Percentiles rank a stretch among this genome's conserved stretches.
Conservation (phyloP, 441 rosid genomes). For the Adansonia grandidieri region DNA sequence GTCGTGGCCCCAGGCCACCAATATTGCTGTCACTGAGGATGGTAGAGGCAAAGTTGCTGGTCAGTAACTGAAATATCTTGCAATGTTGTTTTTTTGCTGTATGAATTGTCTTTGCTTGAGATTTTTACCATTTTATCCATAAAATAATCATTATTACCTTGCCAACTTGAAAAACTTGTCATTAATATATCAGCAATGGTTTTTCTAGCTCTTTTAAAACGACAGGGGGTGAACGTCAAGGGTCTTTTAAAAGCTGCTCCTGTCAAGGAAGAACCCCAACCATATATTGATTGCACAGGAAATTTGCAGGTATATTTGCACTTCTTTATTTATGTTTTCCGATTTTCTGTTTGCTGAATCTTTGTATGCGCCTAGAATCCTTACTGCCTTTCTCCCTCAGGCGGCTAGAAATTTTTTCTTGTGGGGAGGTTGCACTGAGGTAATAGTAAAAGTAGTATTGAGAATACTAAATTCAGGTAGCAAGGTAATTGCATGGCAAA, state of each 20-base stretch:
- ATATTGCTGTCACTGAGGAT: constrained; percentile 72
- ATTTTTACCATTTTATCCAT: constrained; percentile 9
- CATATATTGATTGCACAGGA: constrained; percentile 93
- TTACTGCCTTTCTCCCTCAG: not conserved
- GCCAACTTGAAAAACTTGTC: constrained; percentile 23
- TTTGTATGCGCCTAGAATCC: not conserved
- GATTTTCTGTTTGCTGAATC: not conserved
- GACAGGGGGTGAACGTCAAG: constrained; percentile 90
- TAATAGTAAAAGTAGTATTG: not conserved
- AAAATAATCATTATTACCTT: constrained; percentile 19
- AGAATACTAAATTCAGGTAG: not conserved
- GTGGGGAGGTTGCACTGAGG: not conserved
- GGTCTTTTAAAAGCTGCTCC: constrained; percentile 85
- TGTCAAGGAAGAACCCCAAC: constrained; percentile 78
- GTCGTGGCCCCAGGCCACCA: constrained; percentile 71
- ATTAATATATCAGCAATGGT: constrained; percentile 29
- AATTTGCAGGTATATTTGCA: constrained; percentile 65
- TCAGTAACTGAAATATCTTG: constrained; percentile 37
- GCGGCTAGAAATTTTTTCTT: not conserved
- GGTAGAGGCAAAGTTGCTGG: constrained; percentile 99
- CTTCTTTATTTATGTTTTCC: not conserved
- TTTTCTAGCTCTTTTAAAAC: constrained; percentile 74
- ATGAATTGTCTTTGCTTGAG: constrained; percentile 12
- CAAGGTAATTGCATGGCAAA: not conserved
- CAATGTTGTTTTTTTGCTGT: constrained; percentile 12